Base-by-base conservation (phyloP, 192 early-diverging fungal genomes). In the Gamsiella multidivaricata region DNA sequence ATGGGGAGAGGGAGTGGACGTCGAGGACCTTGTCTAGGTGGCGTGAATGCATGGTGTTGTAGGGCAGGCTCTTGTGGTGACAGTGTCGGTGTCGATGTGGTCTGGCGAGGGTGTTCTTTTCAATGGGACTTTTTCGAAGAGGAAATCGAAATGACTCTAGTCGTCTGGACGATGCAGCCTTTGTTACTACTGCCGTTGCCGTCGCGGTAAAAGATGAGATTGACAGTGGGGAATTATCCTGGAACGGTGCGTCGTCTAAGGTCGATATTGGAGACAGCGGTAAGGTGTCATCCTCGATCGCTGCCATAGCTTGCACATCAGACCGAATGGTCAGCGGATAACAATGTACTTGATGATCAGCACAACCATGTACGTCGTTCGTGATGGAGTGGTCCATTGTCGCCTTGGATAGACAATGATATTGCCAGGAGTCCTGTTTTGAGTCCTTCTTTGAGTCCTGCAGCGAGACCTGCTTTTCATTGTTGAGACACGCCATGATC, bases 101-200 rank as follows among this genome's bases (percentile, higher is more conserved):
- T 42, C 46, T 45, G 7, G 50, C 26, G 9, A 25, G 22, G 10
- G 50, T 28, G 1, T 5, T 11, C 26, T 63, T 63, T 25, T 50
- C 61, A 3, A 29, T 51, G 3, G 43, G 45, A 49, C 53, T 57
- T 36, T 45, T 37, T n/a, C 22, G 41, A 20, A 57, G 3, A n/a
- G 69, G 69, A n/a, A 71, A 71, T 3, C 61, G 52, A 18, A 71
- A 63, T 2, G 51, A 50, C 17, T 63, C 53, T 23, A 71, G 20
- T 26, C 60, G 59, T 41, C 17, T 49, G 18, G 3, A 2, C n/a
- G 59, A 15, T 8, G 39, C 18, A 32, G 15, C 29, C 28, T 3
- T n/a, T 15, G 36, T 26, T 23, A 25, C 36, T 26, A 10, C 45
- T 46, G 45, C 45, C 9, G 45, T 46, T 10, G n/a, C 17, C 9